Percentiles rank a stretch among this genome's conserved stretches.
Evolutionary conservation across 2,329 filamentous ascomycete species (phyloP).

Genomic region (Colletotrichum sidae): DNA sequence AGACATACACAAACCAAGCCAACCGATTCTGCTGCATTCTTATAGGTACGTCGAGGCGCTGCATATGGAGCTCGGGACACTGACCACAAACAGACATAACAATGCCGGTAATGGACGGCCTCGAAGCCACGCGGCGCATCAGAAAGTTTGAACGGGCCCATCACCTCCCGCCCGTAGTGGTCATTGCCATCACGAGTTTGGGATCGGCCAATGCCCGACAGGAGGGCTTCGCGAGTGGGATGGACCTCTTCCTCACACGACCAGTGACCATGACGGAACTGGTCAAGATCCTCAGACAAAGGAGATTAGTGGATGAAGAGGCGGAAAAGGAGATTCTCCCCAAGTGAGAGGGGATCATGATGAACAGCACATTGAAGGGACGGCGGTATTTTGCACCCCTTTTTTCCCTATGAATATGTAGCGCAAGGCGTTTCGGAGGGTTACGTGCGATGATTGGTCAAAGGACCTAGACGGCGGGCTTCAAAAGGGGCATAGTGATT

Average conservation of each 20-base stretch:
- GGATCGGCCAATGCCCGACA: slow-evolving; percentile 55
- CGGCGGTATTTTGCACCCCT: not conserved
- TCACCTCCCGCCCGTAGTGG: slow-evolving; percentile 50
- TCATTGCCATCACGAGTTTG: slow-evolving; percentile 59
- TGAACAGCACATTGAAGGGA: not conserved
- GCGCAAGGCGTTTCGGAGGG: slow-evolving; percentile 28
- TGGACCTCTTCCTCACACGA: slow-evolving; percentile 60
- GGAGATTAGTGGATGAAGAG: slow-evolving; percentile 26
- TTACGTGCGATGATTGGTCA: slow-evolving; percentile 7
- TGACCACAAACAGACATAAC: slow-evolving; percentile 49
- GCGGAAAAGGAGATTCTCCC: slow-evolving; percentile 17
- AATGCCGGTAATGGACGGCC: slow-evolving; percentile 60
- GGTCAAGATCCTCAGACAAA: slow-evolving; percentile 32
- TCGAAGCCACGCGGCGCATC: slow-evolving; percentile 53
- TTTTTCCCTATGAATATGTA: too few relatives aligned
- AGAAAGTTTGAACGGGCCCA: slow-evolving; percentile 54
- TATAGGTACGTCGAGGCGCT: slow-evolving; percentile 27
- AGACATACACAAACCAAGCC: slow-evolving; percentile 37
- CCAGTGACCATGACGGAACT: slow-evolving; percentile 53
- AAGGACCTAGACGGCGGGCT: slow-evolving; percentile 19
- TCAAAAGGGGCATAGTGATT: slow-evolving; percentile 6
- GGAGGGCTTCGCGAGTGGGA: slow-evolving; percentile 57
- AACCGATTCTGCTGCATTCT: slow-evolving; percentile 37
- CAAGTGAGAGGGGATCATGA: slow-evolving; percentile 7
- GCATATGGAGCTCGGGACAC: slow-evolving; percentile 16